These are phyloP conservation scores for Xenosphaeropsis pyriputrescens DNA, from an alignment of 2,329 filamentous ascomycete species.

Conservation along the genomic window DNA sequence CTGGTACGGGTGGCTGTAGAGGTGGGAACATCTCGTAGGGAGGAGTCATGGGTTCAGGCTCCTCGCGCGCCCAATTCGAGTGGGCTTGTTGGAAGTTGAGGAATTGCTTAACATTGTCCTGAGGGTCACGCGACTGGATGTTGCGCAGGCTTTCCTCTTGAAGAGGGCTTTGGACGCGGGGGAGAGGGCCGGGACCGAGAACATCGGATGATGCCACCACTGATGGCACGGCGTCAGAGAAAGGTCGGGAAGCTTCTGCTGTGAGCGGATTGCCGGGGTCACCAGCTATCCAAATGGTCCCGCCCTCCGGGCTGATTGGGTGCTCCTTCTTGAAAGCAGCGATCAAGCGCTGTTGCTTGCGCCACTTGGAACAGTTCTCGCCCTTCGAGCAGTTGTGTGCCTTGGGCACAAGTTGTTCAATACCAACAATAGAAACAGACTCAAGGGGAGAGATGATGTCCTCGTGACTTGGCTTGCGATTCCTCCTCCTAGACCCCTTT, in stretches of 20 bases:
- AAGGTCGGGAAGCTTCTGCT: slow-evolving; percentile 44
- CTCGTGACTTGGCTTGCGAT: slow-evolving; percentile 23
- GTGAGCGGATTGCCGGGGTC: slow-evolving; percentile 66
- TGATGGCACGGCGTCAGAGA: slow-evolving; percentile 65
- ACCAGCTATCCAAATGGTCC: slow-evolving; percentile 62
- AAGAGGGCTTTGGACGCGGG: slow-evolving; percentile 48
- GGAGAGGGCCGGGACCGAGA: slow-evolving; percentile 53
- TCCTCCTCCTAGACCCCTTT: slow-evolving; percentile 12
- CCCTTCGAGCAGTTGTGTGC: slow-evolving; percentile 76
- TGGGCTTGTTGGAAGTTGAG: slow-evolving; percentile 64
- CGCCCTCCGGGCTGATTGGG: slow-evolving; percentile 44
- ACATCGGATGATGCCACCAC: slow-evolving; percentile 86
- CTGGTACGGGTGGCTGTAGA: slow-evolving; percentile 11
- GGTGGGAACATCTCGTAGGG: slow-evolving; percentile 49
- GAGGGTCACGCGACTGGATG: slow-evolving; percentile 62
- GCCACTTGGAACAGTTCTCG: slow-evolving; percentile 71
- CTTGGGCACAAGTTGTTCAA: slow-evolving; percentile 78
- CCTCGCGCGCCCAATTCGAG: slow-evolving; percentile 27
- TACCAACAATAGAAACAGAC: slow-evolving; percentile 81
- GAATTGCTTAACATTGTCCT: slow-evolving; percentile 88
- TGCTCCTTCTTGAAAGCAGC: slow-evolving; percentile 62
- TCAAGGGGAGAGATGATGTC: slow-evolving; percentile 66
- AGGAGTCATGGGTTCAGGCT: slow-evolving; percentile 44
- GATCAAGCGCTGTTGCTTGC: slow-evolving; percentile 65
- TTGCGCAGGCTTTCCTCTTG: slow-evolving; percentile 59